Evolutionary conservation across 495 filamentous ascomycete genomes (phyloP), one percentile per base, ranked within the genome.

Genomic region (Penicillium atrosanguineum): DNA sequence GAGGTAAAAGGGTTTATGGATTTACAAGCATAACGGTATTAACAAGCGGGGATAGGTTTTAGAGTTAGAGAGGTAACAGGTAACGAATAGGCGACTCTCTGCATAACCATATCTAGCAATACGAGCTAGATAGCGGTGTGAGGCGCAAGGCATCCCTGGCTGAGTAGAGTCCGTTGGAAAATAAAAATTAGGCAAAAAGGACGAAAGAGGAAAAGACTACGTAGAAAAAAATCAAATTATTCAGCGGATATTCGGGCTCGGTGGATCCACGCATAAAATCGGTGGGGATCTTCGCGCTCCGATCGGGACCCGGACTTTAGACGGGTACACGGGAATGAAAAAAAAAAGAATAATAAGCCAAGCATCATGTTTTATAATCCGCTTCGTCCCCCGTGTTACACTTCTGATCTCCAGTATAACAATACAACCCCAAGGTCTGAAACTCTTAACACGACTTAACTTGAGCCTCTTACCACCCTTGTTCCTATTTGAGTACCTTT

Each of bases 261-360:
- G 48, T 6, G 40, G 28, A 44, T 51, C 48, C 48, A 52, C 29
- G 42, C 42, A 52, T 29, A 52, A 52, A 45, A 4, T 16, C 11
- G 29, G 50, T 44, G 50, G 42, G 48, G 48, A 52, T 37, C 50
- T 37, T 52, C 41, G 41, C 48, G 14, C 50, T 52, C 50, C 50
- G 48, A 51, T 51, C 50, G 50, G 50, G 23, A 19, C 11, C 42
- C 42, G 50, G 50, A 52, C 42, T 52, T 52, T 52, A 44, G 37
- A 52, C 50, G 50, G 50, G 16, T 38, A 45, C 42, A 37, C 49
- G 49, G 49, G 42, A 52, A 15, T 23, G 21, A 31, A 11, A 26
- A 44, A 52, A 28, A 45, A 38, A 51, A 34, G 3, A 12, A 37
- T 37, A 23, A 40, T 44, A 26, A 39, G n/a, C n/a, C 21, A 42